Conservation (phyloP, 2,329 filamentous ascomycete species). For the Neonectria punicea region DNA sequence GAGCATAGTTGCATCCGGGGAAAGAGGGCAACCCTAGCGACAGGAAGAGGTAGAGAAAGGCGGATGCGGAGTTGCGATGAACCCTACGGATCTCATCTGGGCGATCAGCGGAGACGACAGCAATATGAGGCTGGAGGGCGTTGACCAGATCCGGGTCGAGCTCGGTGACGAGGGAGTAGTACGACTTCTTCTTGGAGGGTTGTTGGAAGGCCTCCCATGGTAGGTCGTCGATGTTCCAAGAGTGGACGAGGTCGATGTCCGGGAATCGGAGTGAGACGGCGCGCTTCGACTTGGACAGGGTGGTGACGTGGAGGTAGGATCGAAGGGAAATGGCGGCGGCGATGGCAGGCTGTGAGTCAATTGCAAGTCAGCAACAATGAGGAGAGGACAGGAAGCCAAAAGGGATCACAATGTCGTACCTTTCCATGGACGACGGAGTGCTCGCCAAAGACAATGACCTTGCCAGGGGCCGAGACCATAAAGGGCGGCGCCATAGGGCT, state of each 20-base stretch:
- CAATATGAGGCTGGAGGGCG: conserved; percentile 83
- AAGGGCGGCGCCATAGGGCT: conserved; percentile 85
- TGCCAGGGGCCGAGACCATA: conserved; percentile 97
- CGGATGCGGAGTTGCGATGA: conserved; percentile 81
- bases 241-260: conserved; percentile 89
- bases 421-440: conserved; percentile 98
- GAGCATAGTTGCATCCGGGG: conserved; percentile 85
- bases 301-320: conserved; percentile 95
- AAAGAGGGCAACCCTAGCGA: conserved; percentile 84
- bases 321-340: conserved; percentile 94
- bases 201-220: conserved; percentile 87
- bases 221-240: conserved; percentile 92
- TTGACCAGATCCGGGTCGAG: conserved; percentile 85
- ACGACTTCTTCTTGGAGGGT: conserved; percentile 89
- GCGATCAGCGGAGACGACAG: conserved; percentile 72
- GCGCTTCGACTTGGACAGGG: conserved; percentile 89
- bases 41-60: conserved; percentile 93
- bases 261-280: conserved; percentile 90
- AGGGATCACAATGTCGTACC: conserved; percentile 57
- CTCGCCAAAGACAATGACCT: conserved; percentile 98
- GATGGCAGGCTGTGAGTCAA: conserved; percentile 76
- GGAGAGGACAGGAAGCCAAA: neutral
- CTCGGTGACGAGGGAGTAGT: conserved; percentile 87
- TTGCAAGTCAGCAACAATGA: conserved; percentile 32
- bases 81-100: conserved; percentile 82